A percentile compares a stretch with the other conserved stretches of the same genome.
Evolutionary conservation across 257 asterid species (phyloP).

Genomic region (Scutellaria minor): DNA sequence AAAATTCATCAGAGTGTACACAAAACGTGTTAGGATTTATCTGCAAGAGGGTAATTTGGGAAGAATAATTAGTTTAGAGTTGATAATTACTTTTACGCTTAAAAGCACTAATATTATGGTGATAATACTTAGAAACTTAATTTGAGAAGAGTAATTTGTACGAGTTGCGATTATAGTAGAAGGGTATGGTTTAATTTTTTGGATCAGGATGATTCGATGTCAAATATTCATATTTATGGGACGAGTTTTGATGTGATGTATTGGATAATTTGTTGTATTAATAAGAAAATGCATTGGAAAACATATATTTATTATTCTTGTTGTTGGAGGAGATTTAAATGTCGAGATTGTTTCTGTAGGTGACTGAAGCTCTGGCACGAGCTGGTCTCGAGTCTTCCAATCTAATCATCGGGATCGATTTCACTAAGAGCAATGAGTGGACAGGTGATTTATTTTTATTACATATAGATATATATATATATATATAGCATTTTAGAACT

Average conservation of each 20-base stretch:
- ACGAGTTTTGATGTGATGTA: too few relatives aligned
- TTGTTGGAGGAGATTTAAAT: not conserved
- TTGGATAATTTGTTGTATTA: too few relatives aligned
- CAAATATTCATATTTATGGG: not conserved
- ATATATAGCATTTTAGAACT: slow-evolving; percentile 10
- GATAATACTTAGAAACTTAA: too few relatives aligned
- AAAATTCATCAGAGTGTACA: not conserved
- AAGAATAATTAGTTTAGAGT: slow-evolving; percentile 1
- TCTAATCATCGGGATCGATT: slow-evolving; percentile 66
- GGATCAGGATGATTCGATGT: not conserved
- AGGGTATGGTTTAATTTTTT: slow-evolving; percentile 5
- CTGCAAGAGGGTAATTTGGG: not conserved
- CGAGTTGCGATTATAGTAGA: not conserved
- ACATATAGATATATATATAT: not conserved
- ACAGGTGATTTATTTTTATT: slow-evolving; percentile 44
- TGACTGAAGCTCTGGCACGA: slow-evolving; percentile 56
- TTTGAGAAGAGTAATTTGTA: too few relatives aligned
- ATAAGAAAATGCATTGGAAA: too few relatives aligned
- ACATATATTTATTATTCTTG: not conserved
- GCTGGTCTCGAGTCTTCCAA: slow-evolving; percentile 70
- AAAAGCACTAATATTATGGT: too few relatives aligned
- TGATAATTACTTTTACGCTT: not conserved
- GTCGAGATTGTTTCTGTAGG: slow-evolving; percentile 38
- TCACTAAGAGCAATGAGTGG: slow-evolving; percentile 74
- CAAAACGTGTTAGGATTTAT: not conserved